phyloP scores from a whole-genome alignment of 2,329 filamentous ascomycete species.

The Cucurbitaria berberidis region DNA sequence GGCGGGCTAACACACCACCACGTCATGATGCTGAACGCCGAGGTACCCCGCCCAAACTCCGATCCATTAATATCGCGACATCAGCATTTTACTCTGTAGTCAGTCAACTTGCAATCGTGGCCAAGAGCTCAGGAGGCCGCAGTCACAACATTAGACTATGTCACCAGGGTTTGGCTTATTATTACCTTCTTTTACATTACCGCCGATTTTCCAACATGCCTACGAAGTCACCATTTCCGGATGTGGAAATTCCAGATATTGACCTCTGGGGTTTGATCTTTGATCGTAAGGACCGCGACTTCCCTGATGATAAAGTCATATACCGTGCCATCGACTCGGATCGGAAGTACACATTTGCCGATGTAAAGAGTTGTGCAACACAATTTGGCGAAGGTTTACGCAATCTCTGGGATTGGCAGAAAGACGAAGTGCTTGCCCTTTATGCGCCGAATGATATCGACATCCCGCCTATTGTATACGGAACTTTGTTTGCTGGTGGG shows the following conservation, averaged over 20 bases:
- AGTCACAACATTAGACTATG: too few relatives aligned
- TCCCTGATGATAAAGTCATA: slow-evolving; percentile 32
- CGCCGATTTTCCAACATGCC: slow-evolving; percentile 15
- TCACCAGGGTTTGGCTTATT: not conserved
- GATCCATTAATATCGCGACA: not conserved
- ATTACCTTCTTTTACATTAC: not conserved
- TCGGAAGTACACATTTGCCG: slow-evolving; percentile 68
- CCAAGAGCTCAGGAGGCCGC: not conserved
- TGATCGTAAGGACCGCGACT: slow-evolving; percentile 27
- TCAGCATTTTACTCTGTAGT: not conserved
- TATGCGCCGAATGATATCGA: slow-evolving; percentile 88
- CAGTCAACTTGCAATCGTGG: not conserved
- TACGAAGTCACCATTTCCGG: slow-evolving; percentile 29
- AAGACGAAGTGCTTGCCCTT: slow-evolving; percentile 79
- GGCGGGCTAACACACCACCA: too few relatives aligned
- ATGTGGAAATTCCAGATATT: slow-evolving; percentile 26
- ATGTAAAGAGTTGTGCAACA: slow-evolving; percentile 68
- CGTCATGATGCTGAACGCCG: slow-evolving; percentile 6
- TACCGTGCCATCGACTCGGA: slow-evolving; percentile 26
- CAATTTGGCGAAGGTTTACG: slow-evolving; percentile 80
- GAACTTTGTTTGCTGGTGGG: slow-evolving; percentile 80
- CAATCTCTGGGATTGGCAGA: slow-evolving; percentile 75
- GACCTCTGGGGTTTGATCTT: slow-evolving; percentile 35
- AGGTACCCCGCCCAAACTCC: slow-evolving; percentile 2
- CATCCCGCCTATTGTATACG: slow-evolving; percentile 75